Evolutionary conservation across 2,329 filamentous ascomycete species (phyloP), one percentile per base, ranked within the genome.

Genomic region (Penicillium sp.): DNA sequence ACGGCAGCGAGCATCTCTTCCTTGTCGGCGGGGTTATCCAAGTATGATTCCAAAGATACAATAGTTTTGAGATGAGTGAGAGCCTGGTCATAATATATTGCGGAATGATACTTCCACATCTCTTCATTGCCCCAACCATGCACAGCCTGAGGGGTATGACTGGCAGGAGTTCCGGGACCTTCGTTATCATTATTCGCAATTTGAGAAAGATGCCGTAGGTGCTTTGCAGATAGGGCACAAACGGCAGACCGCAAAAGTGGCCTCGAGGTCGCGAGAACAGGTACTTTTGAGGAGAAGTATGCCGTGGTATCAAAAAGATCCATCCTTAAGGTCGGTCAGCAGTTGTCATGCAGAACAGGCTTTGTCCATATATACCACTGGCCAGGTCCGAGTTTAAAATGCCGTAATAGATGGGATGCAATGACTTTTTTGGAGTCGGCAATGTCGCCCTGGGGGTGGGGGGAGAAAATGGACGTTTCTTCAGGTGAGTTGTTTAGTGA

Each of bases 251-350:
- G 60, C 24, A 69, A 45, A 51, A 68, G 56, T 16, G 60, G 56
- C 36, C 62, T 63, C 40, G 64, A 26, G 18, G 62, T 54, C 7
- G 64, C 66, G 24, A 67, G 58, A 18, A 68, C 54, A 9, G 66
- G 64, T 3, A 67, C 61, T 31, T 65, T 67, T 10, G 56, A 55
- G n/a, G 64, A 67, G 34, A 67, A 69, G 36, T 68, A 69, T 5
- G 58, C 59, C 16, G 60, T 65, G 13, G 64, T 63, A 28, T 69
- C 66, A 19, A 68, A 67, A 71, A 65, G 55, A 46, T 68, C 66
- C 63, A 67, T 63, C 55, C 66, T 60, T 7, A 5, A 9, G 9
- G 14, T 21, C 19, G 3, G 24, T 31, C 2, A 51, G 24, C 3
- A 26, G 24, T 8, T 34, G 0, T 36, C 24, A 1, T n/a, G 10